A percentile compares a stretch with the other conserved stretches of the same genome.
phyloP scores from a whole-genome alignment of 2,329 filamentous ascomycete genomes.

The Plenodomus lindquistii region DNA sequence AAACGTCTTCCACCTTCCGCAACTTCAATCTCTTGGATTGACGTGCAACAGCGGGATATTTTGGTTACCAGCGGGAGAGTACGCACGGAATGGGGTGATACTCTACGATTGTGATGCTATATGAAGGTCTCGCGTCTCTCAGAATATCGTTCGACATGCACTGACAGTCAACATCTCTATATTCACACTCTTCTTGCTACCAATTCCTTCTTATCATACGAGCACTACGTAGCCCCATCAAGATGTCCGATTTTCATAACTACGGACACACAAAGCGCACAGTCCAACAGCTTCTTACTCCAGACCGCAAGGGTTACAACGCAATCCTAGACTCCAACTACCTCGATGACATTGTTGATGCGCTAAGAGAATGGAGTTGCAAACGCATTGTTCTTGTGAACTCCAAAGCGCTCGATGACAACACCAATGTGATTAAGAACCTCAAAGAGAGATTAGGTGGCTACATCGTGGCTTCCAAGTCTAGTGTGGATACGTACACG shows the following conservation, averaged over 20 bases:
- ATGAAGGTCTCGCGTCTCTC: too few species aligned
- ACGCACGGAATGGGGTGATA: too few species aligned
- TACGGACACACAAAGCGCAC: constrained; percentile 12
- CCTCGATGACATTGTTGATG: constrained; percentile 17
- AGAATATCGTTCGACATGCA: too few species aligned
- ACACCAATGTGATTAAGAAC: constrained; percentile 16
- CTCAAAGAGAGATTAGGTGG: constrained; percentile 20
- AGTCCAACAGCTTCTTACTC: constrained; percentile 23
- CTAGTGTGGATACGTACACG: constrained; percentile 25
- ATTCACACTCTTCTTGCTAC: too few species aligned
- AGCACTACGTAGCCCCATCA: neutral
- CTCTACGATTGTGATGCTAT: too few species aligned
- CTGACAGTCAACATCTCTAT: too few species aligned
- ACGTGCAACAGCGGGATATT: too few species aligned
- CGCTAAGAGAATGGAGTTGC: constrained; percentile 21
- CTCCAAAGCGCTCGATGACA: constrained; percentile 22
- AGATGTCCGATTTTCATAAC: constrained; percentile 6
- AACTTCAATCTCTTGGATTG: too few species aligned
- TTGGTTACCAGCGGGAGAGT: too few species aligned
- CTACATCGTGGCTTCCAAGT: constrained; percentile 20
- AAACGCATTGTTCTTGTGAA: constrained; percentile 22
- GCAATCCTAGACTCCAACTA: constrained; percentile 21
- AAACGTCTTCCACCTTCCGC: too few species aligned
- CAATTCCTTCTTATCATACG: too few species aligned
- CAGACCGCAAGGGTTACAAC: constrained; percentile 17